These are phyloP conservation scores for Zea mays DNA, from an alignment of 176 grass and related monocot species.

Conservation along the genomic window Zm-B73-REFERENCE-NAM-5.0 NC_050098.1:221172001-221172500, in stretches of 20 bases:
- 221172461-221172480: conserved; percentile 63
- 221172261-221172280: neutral
- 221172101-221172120: neutral
- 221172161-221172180: conserved; percentile 30
- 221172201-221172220: conserved; percentile 50
- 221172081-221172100: neutral
- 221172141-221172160: conserved; percentile 1
- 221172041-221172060: neutral
- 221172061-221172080: neutral
- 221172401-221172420: conserved; percentile 84
- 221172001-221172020: neutral
- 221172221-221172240: conserved; percentile 24
- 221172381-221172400: conserved; percentile 71
- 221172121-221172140: neutral
- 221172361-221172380: conserved; percentile 67
- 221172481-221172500: conserved; percentile 26
- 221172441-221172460: conserved; percentile 83
- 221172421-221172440: conserved; percentile 65
- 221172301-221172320: conserved; percentile 29
- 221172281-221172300: conserved; percentile 32
- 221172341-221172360: neutral
- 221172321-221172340: conserved; percentile 37
- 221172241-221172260: conserved; percentile 31
- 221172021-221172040: neutral
- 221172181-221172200: conserved; percentile 29